Evolutionary conservation across 768 basidiomycete species (phyloP).

Genomic region (Psilocybe azurescens): DNA sequence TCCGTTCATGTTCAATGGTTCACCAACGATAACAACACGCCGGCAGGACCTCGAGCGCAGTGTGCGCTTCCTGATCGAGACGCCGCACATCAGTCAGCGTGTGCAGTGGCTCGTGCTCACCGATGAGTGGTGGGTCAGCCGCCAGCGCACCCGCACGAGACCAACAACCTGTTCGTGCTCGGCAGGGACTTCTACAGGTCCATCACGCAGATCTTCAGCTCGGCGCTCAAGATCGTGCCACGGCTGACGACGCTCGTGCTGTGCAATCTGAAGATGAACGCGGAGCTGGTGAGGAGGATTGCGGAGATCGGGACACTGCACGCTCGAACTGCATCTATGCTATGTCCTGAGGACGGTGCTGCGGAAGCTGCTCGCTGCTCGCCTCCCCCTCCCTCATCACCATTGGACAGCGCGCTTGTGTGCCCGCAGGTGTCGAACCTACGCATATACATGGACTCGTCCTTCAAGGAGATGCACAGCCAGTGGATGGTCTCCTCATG

Average conservation of each 20-base stretch:
- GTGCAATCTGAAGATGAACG: slow-evolving; percentile 21
- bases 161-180: slow-evolving; percentile 25
- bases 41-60: slow-evolving; percentile 21
- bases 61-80: slow-evolving; percentile 19
- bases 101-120: slow-evolving; percentile 23
- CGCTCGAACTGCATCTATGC: slow-evolving; percentile 25
- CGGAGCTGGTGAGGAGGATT: slow-evolving; percentile 21
- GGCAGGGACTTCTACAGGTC: slow-evolving; percentile 23
- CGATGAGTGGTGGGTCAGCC: slow-evolving; percentile 30
- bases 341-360: slow-evolving; percentile 19
- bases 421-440: slow-evolving; percentile 23
- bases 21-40: slow-evolving; percentile 38
- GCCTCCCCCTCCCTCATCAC: too few relatives aligned
- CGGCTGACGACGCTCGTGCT: slow-evolving; percentile 25
- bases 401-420: neutral
- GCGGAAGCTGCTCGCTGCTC: slow-evolving; percentile 3
- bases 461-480: slow-evolving; percentile 24
- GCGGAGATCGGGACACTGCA: slow-evolving; percentile 25
- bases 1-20: slow-evolving; percentile 39
- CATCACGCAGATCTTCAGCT: slow-evolving; percentile 20
- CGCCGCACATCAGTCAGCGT: slow-evolving; percentile 19
- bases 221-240: slow-evolving; percentile 15
- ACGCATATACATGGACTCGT: slow-evolving; percentile 26
- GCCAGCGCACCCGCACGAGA: slow-evolving; percentile 22
- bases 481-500: slow-evolving; percentile 28